phyloP scores from a whole-genome alignment of 352 stramenopile species.

The Sclerospora graminicola region DNA sequence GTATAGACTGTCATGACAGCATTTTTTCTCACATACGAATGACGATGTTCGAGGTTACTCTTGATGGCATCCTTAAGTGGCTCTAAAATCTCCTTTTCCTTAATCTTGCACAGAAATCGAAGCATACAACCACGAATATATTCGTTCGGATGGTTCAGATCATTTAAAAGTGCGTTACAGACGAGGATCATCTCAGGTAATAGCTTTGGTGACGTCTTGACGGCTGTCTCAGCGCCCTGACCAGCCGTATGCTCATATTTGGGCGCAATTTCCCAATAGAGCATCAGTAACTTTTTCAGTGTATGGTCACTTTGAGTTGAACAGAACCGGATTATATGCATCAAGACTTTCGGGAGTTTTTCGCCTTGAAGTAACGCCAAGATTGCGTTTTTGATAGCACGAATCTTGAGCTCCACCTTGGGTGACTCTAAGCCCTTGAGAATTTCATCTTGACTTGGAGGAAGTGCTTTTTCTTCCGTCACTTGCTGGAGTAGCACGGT shows the following conservation, averaged over 20 bases:
- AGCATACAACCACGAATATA: slow-evolving; percentile 99
- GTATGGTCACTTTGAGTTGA: slow-evolving; percentile 98
- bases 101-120: slow-evolving; percentile 99
- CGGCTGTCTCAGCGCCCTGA: slow-evolving; percentile 8
- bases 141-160: slow-evolving; percentile 99
- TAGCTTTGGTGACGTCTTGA: slow-evolving; percentile 82
- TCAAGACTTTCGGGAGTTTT: slow-evolving; percentile 96
- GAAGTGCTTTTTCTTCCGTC: slow-evolving; percentile 48
- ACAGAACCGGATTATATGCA: slow-evolving; percentile 99
- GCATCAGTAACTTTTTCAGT: slow-evolving; percentile 99
- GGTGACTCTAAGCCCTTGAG: slow-evolving; percentile 94
- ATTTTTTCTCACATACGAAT: slow-evolving; percentile 99
- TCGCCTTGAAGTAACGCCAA: slow-evolving; percentile 97
- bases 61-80: slow-evolving; percentile 89
- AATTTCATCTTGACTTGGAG: slow-evolving; percentile 92
- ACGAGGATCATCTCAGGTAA: slow-evolving; percentile 99
- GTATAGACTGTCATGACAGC: slow-evolving; percentile 96
- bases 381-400: slow-evolving; percentile 97
- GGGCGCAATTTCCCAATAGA: slow-evolving; percentile 98
- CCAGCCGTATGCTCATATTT: slow-evolving; percentile 89
- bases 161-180: slow-evolving; percentile 99
- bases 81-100: slow-evolving; percentile 93
- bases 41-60: slow-evolving; percentile 95
- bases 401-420: slow-evolving; percentile 94
- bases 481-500: slow-evolving; percentile 67